Evolutionary conservation across 306 rosid species (phyloP), one percentile per base, ranked within the genome.

Genomic region (Nissolia schottii): DNA sequence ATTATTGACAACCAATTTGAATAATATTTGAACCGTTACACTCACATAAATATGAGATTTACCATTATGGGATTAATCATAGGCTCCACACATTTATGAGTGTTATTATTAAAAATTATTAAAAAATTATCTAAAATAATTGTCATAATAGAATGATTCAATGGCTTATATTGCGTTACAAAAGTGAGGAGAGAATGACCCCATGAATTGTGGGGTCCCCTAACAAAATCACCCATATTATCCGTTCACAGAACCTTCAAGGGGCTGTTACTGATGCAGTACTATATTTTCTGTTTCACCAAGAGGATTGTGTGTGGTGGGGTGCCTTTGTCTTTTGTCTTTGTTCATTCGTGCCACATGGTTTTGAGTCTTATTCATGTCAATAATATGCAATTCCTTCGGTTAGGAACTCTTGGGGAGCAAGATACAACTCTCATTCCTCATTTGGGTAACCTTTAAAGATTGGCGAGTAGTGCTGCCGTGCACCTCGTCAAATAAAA

Each of bases 201-300:
- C 63, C 45, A 69, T 7, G 2, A 68, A 27, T 2, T 24, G 71
- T 71, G 60, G 77, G 59, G 18, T 20, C 60, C 41, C 24, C 6
- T 40, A 70, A 27, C 37, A 60, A n/a, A n/a, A 61, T 49, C 64
- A 69, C 37, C 50, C 71, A 69, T 70, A 50, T 2, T 35, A 48
- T 68, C 56, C 70, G 54, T 62, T 27, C 59, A 28, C 24, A 50
- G n/a, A 25, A 59, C 25, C 2, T 7, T n/a, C 61, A 77, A 48
- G 67, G 25, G 7, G 38, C 16, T 6, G 18, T 40, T 3, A 67
- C 41, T 45, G 8, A n/a, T 67, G 68, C 45, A 54, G 31, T 45
- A 6, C 16, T 34, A 6, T n/a, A n/a, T 1, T 54, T 54, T 75
- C 79, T 27, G 67, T 65, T 75, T 75, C 60, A 22, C 68, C 67